phyloP scores from a whole-genome alignment of 371 early-diverging fungal genomes.

The Apophysomyces elegans region DNA sequence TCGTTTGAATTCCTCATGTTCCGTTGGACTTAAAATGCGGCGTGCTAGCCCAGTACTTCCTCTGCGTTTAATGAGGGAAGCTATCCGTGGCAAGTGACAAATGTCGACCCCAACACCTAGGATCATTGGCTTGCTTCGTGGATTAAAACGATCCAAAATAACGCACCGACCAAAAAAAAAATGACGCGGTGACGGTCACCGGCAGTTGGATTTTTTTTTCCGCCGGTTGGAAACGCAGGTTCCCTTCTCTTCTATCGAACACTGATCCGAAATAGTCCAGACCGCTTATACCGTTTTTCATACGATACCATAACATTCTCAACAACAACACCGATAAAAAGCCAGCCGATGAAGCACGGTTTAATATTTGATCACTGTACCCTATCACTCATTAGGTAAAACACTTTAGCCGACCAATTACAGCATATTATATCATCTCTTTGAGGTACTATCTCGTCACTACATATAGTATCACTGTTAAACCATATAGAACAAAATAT shows the following conservation, averaged over 20 bases:
- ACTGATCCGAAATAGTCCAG: not conserved
- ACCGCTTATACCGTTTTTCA: not conserved
- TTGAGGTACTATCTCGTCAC: too few relatives aligned
- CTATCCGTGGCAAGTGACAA: slow-evolving; percentile 53
- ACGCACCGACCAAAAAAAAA: not conserved
- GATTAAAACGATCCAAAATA: not conserved
- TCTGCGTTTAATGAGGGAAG: slow-evolving; percentile 33
- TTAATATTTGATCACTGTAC: not conserved
- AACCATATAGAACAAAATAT: too few relatives aligned
- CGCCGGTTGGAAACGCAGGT: not conserved
- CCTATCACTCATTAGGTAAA: too few relatives aligned
- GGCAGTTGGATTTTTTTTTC: not conserved
- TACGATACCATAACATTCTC: not conserved
- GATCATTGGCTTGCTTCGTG: slow-evolving; percentile 34
- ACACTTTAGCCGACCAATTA: too few relatives aligned
- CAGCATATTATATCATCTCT: too few relatives aligned
- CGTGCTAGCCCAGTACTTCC: slow-evolving; percentile 39
- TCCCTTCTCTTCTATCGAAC: not conserved
- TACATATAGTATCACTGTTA: too few relatives aligned
- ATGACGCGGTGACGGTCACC: too few relatives aligned
- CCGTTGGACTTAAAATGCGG: slow-evolving; percentile 47
- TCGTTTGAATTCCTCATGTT: slow-evolving; percentile 37
- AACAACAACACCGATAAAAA: not conserved
- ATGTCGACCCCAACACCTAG: slow-evolving; percentile 66
- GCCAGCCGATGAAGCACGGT: not conserved